Conservation (phyloP, 192 early-diverging fungal species). For the Neocallimastix lanati region DNA sequence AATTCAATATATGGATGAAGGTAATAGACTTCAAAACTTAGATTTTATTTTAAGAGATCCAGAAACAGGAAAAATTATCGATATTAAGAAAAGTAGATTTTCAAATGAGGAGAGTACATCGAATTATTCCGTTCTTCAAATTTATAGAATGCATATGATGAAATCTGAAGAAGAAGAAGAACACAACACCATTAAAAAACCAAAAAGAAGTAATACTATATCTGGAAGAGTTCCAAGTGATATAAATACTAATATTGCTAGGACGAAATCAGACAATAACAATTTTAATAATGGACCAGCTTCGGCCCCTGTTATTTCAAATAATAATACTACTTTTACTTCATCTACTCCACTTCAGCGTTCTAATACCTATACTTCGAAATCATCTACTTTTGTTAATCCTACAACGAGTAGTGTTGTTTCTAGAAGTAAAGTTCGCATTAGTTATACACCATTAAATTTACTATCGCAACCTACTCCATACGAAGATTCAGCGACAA, state of each 20-base stretch:
- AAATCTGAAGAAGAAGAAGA: not conserved
- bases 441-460: not conserved
- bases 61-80: not conserved
- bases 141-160: slow-evolving; percentile 29
- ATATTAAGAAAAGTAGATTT: slow-evolving; percentile 22
- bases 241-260: no score
- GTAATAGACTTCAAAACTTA: slow-evolving; percentile 27
- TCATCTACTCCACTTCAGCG: not conserved
- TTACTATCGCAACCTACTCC: not conserved
- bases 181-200: no score
- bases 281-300: not conserved
- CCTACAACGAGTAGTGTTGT: not conserved
- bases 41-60: slow-evolving; percentile 40
- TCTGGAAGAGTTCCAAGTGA: not conserved
- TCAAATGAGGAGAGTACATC: slow-evolving; percentile 14
- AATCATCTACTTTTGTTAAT: not conserved
- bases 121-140: slow-evolving; percentile 28
- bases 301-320: not conserved
- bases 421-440: not conserved
- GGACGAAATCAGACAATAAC: not conserved
- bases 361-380: not conserved
- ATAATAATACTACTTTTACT: not conserved
- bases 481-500: slow-evolving; percentile 3
- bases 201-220: not conserved
- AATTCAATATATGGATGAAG: slow-evolving; percentile 27